A percentile compares a stretch with the other conserved stretches of the same genome.
Evolutionary conservation across 164 flowering plant genomes (phyloP).

Genomic region (Tinospora cordifolia): DNA sequence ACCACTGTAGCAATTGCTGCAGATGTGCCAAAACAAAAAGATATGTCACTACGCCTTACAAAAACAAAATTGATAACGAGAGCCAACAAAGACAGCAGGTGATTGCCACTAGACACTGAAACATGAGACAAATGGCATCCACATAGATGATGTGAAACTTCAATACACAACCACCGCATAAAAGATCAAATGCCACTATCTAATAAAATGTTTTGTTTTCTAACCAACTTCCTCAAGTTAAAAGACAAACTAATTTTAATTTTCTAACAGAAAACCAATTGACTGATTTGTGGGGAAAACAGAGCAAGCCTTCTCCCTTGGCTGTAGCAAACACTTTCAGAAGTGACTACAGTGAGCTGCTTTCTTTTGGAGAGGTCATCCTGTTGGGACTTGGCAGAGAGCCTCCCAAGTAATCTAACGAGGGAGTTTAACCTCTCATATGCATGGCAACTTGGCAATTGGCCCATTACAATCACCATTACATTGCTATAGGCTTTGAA

Average conservation of each 20-base stretch:
- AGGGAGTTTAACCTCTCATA: no score
- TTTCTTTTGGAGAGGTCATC: no score
- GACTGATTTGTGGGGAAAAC: no score
- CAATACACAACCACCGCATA: neutral
- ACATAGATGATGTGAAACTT: neutral
- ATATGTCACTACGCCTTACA: slow-evolving; percentile 5
- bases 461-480: no score
- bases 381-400: no score
- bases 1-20: slow-evolving; percentile 82
- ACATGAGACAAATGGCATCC: neutral
- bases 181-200: neutral
- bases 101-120: neutral
- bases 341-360: no score
- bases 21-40: slow-evolving; percentile 12
- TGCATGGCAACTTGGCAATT: no score
- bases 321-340: no score
- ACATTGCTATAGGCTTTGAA: no score
- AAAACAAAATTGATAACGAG: neutral
- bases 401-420: no score
- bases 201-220: neutral
- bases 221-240: neutral
- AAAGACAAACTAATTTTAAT: neutral
- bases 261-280: no score
- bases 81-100: neutral
- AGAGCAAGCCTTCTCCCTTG: no score